A percentile compares a stretch with the other conserved stretches of the same genome.
Evolutionary conservation across 257 asterid genomes (phyloP).

Genomic region (Jaltomata sinuosa): DNA sequence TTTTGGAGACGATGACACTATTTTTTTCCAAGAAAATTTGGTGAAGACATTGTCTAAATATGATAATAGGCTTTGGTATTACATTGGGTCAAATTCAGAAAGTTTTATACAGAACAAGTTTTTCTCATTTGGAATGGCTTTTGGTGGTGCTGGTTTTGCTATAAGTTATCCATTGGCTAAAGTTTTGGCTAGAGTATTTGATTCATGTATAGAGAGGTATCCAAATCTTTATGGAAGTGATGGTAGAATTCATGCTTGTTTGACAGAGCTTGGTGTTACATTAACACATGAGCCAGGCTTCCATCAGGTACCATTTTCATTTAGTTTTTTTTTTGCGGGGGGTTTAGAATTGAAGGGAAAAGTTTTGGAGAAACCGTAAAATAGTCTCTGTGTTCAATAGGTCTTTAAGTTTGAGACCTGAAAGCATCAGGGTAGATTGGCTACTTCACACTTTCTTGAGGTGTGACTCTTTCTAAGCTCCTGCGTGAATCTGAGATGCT

Average conservation of each 20-base stretch:
- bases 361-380: neutral
- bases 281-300: conserved; percentile 65
- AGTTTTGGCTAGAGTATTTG: conserved; percentile 49
- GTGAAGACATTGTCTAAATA: conserved; percentile 48
- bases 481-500: neutral
- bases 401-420: no score
- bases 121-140: conserved; percentile 60
- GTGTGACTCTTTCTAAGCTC: fast-evolving
- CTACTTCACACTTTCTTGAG: no score
- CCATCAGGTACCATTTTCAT: conserved; percentile 46
- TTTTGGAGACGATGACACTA: conserved; percentile 74
- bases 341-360: neutral
- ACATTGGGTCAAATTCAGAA: conserved; percentile 55
- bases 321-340: neutral
- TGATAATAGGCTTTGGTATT: conserved; percentile 47
- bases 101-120: conserved; percentile 60
- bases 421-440: no score
- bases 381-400: neutral
- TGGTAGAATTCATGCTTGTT: conserved; percentile 64
- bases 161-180: conserved; percentile 59
- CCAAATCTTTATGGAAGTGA: conserved; percentile 67
- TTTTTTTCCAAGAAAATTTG: conserved; percentile 50
- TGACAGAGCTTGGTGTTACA: conserved; percentile 63
- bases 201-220: conserved; percentile 57
- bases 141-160: conserved; percentile 76